These are phyloP conservation scores for Flaveria linearis DNA, from an alignment of 129 eudicot species.

Conservation along the genomic window DNA sequence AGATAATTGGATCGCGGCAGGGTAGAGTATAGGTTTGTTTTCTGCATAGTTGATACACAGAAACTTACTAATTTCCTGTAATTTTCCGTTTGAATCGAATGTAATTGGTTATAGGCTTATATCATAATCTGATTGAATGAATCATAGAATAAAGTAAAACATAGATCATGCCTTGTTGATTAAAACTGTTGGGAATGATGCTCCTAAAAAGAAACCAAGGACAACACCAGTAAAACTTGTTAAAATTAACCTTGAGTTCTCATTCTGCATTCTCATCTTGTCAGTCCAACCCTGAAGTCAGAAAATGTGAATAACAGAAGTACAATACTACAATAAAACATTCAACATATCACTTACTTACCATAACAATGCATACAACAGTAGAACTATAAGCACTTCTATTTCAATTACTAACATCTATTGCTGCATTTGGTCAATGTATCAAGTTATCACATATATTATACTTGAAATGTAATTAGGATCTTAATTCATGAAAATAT, in stretches of 20 bases:
- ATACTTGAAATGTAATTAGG: neutral
- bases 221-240: slow-evolving; percentile 60
- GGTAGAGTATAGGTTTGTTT: slow-evolving; percentile 43
- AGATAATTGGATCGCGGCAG: slow-evolving; percentile 47
- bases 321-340: neutral
- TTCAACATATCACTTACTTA: neutral
- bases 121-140: slow-evolving; percentile 1
- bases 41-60: slow-evolving; percentile 8
- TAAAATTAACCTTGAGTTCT: slow-evolving; percentile 54
- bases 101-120: neutral
- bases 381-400: no score
- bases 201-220: slow-evolving; percentile 72
- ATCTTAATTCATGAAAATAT: neutral
- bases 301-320: neutral
- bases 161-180: slow-evolving; percentile 49
- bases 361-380: neutral
- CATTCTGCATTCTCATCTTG: slow-evolving; percentile 49
- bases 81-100: neutral
- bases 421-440: neutral
- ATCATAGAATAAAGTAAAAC: slow-evolving; percentile 3
- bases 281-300: slow-evolving; percentile 29
- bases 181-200: slow-evolving; percentile 52
- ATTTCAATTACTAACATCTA: neutral
- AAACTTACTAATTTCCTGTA: neutral
- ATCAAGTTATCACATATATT: neutral